phyloP scores from a whole-genome alignment of 2,329 filamentous ascomycete genomes.

The Waltergamsia citrina region DNA sequence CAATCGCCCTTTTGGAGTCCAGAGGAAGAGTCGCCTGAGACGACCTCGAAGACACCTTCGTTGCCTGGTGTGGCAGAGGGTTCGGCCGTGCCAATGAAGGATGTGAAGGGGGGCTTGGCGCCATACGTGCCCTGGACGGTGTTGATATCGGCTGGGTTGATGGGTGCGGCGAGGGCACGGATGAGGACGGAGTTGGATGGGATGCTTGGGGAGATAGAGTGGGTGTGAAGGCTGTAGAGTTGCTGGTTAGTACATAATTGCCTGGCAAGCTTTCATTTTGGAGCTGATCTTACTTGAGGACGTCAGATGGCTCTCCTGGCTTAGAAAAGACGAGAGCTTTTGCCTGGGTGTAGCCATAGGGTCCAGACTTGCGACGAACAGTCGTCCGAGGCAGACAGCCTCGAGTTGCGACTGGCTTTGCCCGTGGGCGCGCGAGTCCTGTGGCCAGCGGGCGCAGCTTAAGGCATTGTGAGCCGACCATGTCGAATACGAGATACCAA shows the following conservation, averaged over 20 bases:
- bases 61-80: conserved; percentile 79
- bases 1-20: conserved; percentile 69
- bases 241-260: not conserved
- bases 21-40: conserved; percentile 49
- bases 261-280: not conserved
- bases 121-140: conserved; percentile 96
- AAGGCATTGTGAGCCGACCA: conserved; percentile 6
- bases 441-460: conserved; percentile 11
- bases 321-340: conserved; percentile 71
- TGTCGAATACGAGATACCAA: too few species aligned
- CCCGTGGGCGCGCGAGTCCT: conserved; percentile 2
- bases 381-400: conserved; percentile 12
- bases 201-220: conserved; percentile 69
- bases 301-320: conserved; percentile 66
- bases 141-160: conserved; percentile 98
- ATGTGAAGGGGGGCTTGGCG: conserved; percentile 68
- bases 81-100: conserved; percentile 63
- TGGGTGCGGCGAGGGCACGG: conserved; percentile 79
- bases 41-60: conserved; percentile 89
- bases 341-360: conserved; percentile 76
- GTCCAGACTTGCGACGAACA: conserved; percentile 43
- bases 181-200: conserved; percentile 60
- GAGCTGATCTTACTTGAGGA: conserved; percentile 46
- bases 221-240: conserved; percentile 52
- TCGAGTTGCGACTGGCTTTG: conserved; percentile 6